Evolutionary conservation across 768 basidiomycete genomes (phyloP).

Genomic region (Trametes gibbosa): DNA sequence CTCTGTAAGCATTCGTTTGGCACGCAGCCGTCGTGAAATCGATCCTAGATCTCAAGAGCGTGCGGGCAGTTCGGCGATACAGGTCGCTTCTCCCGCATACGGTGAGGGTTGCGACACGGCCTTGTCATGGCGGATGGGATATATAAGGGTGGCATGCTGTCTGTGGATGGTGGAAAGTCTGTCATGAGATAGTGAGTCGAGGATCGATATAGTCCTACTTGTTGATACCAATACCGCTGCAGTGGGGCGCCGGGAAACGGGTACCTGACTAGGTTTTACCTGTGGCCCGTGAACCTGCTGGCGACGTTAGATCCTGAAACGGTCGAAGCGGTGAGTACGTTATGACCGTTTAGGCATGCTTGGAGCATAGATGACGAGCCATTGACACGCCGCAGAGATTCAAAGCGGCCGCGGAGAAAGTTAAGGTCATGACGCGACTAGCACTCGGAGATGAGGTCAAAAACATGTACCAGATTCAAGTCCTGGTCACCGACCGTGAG

Average conservation of each 20-base stretch:
- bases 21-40: too few species aligned
- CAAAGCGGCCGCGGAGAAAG: not conserved
- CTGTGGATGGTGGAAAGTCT: not conserved
- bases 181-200: not conserved
- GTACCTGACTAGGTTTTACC: too few species aligned
- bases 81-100: not conserved
- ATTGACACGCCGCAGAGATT: not conserved
- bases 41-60: not conserved
- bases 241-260: not conserved
- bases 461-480: slow-evolving; percentile 16
- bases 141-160: not conserved
- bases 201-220: not conserved
- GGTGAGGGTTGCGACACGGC: not conserved
- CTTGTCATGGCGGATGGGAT: not conserved
- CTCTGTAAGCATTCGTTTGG: too few species aligned
- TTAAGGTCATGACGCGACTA: not conserved
- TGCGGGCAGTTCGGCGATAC: not conserved
- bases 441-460: not conserved
- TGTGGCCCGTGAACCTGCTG: not conserved
- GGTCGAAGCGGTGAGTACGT: not conserved
- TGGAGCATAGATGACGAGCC: not conserved
- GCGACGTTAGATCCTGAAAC: not conserved
- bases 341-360: too few species aligned
- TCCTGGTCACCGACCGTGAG: slow-evolving; percentile 9
- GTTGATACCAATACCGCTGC: not conserved